Evolutionary conservation across 331 rosid genomes (phyloP).

Genomic region (Dryas integrifolia): DNA sequence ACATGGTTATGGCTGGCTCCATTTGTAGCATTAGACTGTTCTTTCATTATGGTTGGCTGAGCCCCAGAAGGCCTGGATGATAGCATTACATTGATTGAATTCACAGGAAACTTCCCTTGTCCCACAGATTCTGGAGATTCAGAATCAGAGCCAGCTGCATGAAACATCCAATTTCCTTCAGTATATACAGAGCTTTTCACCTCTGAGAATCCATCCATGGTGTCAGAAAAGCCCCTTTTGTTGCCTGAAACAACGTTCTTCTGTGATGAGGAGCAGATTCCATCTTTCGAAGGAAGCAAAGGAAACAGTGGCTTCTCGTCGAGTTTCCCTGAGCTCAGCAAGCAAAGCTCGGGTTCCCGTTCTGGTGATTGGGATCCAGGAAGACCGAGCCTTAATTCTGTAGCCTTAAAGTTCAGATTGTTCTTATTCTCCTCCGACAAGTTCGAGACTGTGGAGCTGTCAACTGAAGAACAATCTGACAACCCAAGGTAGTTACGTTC

Average conservation of each 20-base stretch:
- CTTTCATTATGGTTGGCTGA: slow-evolving; percentile 53
- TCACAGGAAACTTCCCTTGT: slow-evolving; percentile 66
- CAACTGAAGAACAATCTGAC: slow-evolving; percentile 86
- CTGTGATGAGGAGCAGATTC: slow-evolving; percentile 43
- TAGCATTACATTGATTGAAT: slow-evolving; percentile 46
- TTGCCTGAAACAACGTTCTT: slow-evolving; percentile 66
- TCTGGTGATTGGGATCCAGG: slow-evolving; percentile 86
- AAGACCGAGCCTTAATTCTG: slow-evolving; percentile 84
- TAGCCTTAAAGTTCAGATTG: slow-evolving; percentile 72
- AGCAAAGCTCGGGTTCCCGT: slow-evolving; percentile 41
- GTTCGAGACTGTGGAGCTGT: slow-evolving; percentile 61
- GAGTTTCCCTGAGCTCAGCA: slow-evolving; percentile 41
- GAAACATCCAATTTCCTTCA: slow-evolving; percentile 40
- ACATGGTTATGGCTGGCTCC: slow-evolving; percentile 48
- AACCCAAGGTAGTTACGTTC: slow-evolving; percentile 79
- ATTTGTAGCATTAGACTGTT: slow-evolving; percentile 51
- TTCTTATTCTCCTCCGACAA: slow-evolving; percentile 53
- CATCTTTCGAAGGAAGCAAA: slow-evolving; percentile 74
- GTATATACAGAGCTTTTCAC: slow-evolving; percentile 33
- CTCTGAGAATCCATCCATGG: slow-evolving; percentile 64
- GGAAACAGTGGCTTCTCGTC: slow-evolving; percentile 82
- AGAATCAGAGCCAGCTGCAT: slow-evolving; percentile 32
- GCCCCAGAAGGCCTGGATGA: slow-evolving; percentile 65
- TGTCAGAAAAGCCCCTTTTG: slow-evolving; percentile 82
- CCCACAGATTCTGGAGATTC: slow-evolving; percentile 35